Conservation (phyloP, 306 rosid species). For the Luffa aegyptiaca region DNA sequence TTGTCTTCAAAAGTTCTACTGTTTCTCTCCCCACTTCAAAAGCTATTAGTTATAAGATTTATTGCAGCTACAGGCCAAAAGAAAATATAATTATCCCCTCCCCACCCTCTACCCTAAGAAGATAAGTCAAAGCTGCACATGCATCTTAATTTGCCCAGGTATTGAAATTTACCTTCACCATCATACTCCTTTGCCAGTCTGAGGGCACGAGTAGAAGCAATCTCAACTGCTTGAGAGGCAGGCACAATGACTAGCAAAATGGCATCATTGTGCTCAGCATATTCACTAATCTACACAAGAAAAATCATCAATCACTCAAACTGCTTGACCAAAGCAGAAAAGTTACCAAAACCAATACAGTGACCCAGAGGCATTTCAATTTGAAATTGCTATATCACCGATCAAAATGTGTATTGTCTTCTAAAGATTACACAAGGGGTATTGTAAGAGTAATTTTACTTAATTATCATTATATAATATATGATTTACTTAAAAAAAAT, state of each 20-base stretch:
- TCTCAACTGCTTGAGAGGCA: slow-evolving; percentile 87
- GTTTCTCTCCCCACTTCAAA: too few species aligned
- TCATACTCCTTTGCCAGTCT: slow-evolving; percentile 81
- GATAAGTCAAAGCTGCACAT: neutral
- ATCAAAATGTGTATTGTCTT: neutral
- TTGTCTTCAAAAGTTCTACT: too few species aligned
- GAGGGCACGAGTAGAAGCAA: slow-evolving; percentile 83
- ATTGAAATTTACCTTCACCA: slow-evolving; percentile 49
- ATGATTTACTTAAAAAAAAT: neutral
- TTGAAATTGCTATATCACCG: neutral
- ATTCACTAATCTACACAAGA: slow-evolving; percentile 64
- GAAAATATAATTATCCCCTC: neutral
- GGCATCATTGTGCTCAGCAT: slow-evolving; percentile 90
- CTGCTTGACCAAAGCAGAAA: neutral
- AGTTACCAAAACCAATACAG: neutral
- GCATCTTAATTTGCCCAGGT: neutral
- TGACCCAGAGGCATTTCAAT: neutral
- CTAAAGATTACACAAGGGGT: neutral
- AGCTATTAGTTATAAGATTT: neutral
- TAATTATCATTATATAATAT: neutral
- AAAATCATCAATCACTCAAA: neutral
- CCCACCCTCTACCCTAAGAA: neutral
- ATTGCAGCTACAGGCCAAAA: neutral
- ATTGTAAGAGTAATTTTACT: neutral
- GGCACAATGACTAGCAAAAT: slow-evolving; percentile 77